A percentile compares a stretch with the other conserved stretches of the same genome.
Conservation (phyloP, 2,329 filamentous ascomycete species). For the Coleophoma eucalyptorum region DNA sequence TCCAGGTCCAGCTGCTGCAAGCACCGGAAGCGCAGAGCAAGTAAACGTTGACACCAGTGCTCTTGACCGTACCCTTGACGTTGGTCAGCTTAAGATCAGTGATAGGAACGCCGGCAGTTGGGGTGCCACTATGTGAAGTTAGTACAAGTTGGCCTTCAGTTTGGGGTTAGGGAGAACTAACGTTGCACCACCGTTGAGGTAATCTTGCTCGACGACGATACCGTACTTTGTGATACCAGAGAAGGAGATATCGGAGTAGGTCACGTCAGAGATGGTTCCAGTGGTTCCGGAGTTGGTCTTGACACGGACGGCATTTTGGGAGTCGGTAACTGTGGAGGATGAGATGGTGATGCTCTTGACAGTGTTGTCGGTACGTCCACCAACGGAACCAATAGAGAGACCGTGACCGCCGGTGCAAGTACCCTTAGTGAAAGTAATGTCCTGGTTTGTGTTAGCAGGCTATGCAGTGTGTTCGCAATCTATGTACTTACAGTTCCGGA, state of each 20-base stretch:
- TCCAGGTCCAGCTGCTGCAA: conserved; percentile 49
- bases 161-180: no score
- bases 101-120: conserved; percentile 45
- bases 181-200: conserved; percentile 43
- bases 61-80: conserved; percentile 38
- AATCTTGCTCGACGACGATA: conserved; percentile 53
- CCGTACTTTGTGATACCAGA: conserved; percentile 47
- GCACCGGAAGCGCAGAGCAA: conserved; percentile 48
- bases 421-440: conserved; percentile 17
- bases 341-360: conserved; percentile 15
- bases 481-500: conserved; percentile 37
- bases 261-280: conserved; percentile 38
- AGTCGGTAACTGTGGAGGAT: no score
- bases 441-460: conserved; percentile 23
- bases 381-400: conserved; percentile 56
- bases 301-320: no score
- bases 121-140: conserved; percentile 24
- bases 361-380: conserved; percentile 47
- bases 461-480: conserved; percentile 10
- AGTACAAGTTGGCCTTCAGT: no score
- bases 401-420: conserved; percentile 31
- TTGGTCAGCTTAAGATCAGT: conserved; percentile 40
- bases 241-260: conserved; percentile 32
- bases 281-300: no score
- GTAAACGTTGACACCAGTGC: conserved; percentile 35